A percentile compares a stretch with the other conserved stretches of the same genome.
phyloP scores from a whole-genome alignment of 139 green algal species.

The Monoraphidium neglectum region DNA sequence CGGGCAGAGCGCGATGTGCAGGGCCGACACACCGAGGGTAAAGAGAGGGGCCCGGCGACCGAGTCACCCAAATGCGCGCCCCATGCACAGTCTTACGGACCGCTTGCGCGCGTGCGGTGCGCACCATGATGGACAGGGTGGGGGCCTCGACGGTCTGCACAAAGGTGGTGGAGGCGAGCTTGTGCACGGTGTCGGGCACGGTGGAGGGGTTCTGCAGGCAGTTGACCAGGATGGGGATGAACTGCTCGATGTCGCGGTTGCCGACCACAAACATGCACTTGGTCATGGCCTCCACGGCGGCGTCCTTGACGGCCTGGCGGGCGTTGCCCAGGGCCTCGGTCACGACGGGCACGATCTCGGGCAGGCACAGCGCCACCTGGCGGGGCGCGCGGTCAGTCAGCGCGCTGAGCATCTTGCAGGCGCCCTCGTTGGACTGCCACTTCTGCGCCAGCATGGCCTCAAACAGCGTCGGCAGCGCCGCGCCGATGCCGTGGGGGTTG shows the following conservation, averaged over 20 bases:
- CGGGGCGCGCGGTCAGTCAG: slow-evolving; percentile 56
- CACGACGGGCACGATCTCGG: slow-evolving; percentile 77
- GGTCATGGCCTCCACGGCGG: slow-evolving; percentile 42
- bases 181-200: slow-evolving; percentile 87
- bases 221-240: slow-evolving; percentile 84
- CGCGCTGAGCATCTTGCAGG: slow-evolving; percentile 59
- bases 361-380: slow-evolving; percentile 64
- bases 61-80: too few species aligned
- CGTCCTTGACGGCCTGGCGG: slow-evolving; percentile 64
- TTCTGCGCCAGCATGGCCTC: slow-evolving; percentile 69
- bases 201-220: slow-evolving; percentile 73
- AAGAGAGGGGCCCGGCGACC: too few species aligned
- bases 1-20: too few species aligned
- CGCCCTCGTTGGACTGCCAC: slow-evolving; percentile 78
- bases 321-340: slow-evolving; percentile 70
- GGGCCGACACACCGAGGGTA: too few species aligned
- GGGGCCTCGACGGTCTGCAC: slow-evolving; percentile 80
- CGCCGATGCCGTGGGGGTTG: slow-evolving; percentile 48
- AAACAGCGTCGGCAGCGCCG: slow-evolving; percentile 66
- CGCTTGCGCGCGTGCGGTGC: too few species aligned
- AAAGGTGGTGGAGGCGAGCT: slow-evolving; percentile 91
- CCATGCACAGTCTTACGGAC: too few species aligned
- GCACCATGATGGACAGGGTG: slow-evolving; percentile 84
- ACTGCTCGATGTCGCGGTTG: slow-evolving; percentile 90
- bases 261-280: slow-evolving; percentile 53